phyloP scores from a whole-genome alignment of 2,329 filamentous ascomycete genomes.

The Aspergillus sp. region DNA sequence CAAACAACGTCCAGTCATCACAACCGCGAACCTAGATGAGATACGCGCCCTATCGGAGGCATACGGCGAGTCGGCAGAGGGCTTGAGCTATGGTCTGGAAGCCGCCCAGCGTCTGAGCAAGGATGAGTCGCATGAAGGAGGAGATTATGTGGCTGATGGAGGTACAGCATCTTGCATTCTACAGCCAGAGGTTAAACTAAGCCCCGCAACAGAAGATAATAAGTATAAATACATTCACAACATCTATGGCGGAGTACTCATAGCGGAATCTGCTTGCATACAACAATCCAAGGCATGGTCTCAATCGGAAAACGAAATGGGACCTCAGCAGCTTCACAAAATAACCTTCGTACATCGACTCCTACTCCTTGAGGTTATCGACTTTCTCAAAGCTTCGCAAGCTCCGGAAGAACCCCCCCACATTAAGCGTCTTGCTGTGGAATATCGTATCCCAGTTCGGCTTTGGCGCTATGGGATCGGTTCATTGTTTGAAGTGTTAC shows the following conservation, averaged over 20 bases:
- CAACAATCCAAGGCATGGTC: conserved; percentile 70
- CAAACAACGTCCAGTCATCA: conserved; percentile 1
- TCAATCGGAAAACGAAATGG: conserved; percentile 51
- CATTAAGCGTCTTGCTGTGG: conserved; percentile 67
- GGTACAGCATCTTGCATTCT: conserved; percentile 35
- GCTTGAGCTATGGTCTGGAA: conserved; percentile 17
- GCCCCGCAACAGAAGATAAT: conserved; percentile 65
- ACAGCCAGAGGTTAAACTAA: conserved; percentile 61
- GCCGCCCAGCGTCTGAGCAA: conserved; percentile 16
- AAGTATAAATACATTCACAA: conserved; percentile 52
- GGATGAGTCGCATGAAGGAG: conserved; percentile 18
- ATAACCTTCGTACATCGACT: conserved; percentile 82
- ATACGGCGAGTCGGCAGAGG: conserved; percentile 12
- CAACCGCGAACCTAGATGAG: conserved; percentile 8
- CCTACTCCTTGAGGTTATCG: conserved; percentile 76
- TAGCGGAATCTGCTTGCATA: conserved; percentile 86
- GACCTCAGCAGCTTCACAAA: conserved; percentile 72
- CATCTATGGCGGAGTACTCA: conserved; percentile 72
- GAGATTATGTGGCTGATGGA: conserved; percentile 20
- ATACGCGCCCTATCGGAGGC: conserved; percentile 12
- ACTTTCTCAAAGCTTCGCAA: conserved; percentile 83
- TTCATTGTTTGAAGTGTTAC: conserved; percentile 73
- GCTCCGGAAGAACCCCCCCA: conserved; percentile 74
- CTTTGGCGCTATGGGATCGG: conserved; percentile 97
- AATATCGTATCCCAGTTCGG: conserved; percentile 86